Base-by-base conservation (phyloP, 2,329 filamentous ascomycete species). In the Cladosporium austrohemisphaericum region DNA sequence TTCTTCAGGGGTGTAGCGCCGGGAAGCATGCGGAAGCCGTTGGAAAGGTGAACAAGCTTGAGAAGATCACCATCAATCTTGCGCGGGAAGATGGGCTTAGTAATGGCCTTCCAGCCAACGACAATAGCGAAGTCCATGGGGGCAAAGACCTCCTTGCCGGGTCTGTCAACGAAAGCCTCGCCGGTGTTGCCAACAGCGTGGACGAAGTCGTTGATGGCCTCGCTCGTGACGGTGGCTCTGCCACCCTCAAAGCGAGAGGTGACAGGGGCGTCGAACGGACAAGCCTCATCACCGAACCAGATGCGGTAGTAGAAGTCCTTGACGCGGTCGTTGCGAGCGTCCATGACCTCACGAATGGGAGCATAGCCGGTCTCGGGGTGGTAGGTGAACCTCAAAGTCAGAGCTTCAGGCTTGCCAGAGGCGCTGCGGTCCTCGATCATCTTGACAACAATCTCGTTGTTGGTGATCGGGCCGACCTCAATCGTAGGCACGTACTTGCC, bases 261-360 rank as follows among this genome's bases (percentile, higher is more conserved):
- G 45, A 95, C 87, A 28, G 88, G 78, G 13, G 86, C 85, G 61
- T 96, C 85, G 49, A 96, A 87, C 49, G 94, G 85, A 43, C 94
- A 78, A 35, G 78, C 71, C 63, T 95, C 91, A 52, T 91, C 80
- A 33, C 90, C 93, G 61, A 98, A 98, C 93, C 93, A 98, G 57
- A 94, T 85, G 60, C 85, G 84, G 83, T 95, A 98, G 78, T 98
- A 98, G 69, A 98, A 98, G 70, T 95, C 88, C 77, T 98, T 98
- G 77, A 98, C 97, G 57, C 89, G 87, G 66, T 98, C 92, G 67
- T 98, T 98, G 65, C 93, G 89, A 49, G 82, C 86, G 28, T 90
- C 81, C 93, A 98, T 98, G 55, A 97, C 86, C 70, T 98, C 93
- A 54, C 86, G 86, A 59, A 98, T 95, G 14, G 93, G 93, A n/a